A percentile compares a stretch with the other conserved stretches of the same genome.
These are phyloP conservation scores for Chenopodium suecicum DNA, from an alignment of 148 eudicot genomes.

Conservation along the genomic window DNA sequence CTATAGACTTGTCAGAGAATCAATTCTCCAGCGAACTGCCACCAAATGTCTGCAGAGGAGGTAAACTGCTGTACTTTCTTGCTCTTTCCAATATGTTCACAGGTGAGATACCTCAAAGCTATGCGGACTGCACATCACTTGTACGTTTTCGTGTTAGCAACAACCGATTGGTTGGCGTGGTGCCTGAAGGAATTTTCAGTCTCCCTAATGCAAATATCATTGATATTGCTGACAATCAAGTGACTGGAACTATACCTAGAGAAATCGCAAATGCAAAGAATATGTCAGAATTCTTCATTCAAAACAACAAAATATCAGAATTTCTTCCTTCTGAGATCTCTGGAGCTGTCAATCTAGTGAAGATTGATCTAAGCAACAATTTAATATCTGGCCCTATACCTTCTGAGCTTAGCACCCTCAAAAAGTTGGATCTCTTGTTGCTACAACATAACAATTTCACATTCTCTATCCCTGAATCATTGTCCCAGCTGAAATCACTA, in stretches of 20 bases:
- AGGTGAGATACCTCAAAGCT: slow-evolving; percentile 60
- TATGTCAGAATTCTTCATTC: slow-evolving; percentile 65
- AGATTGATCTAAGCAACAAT: slow-evolving; percentile 75
- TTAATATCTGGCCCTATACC: slow-evolving; percentile 71
- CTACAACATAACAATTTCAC: slow-evolving; percentile 65
- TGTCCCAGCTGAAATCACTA: slow-evolving; percentile 54
- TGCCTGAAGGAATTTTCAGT: slow-evolving; percentile 58
- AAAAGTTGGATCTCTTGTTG: slow-evolving; percentile 49
- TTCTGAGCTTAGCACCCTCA: slow-evolving; percentile 52
- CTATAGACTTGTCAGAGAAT: slow-evolving; percentile 72
- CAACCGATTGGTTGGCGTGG: slow-evolving; percentile 50
- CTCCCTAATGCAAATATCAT: slow-evolving; percentile 72
- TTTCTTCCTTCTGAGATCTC: slow-evolving; percentile 62
- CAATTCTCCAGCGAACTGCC: slow-evolving; percentile 59
- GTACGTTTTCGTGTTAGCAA: slow-evolving; percentile 68
- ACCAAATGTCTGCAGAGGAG: slow-evolving; percentile 50
- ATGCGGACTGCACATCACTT: slow-evolving; percentile 55
- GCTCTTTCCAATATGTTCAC: slow-evolving; percentile 55
- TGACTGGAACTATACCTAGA: slow-evolving; percentile 50
- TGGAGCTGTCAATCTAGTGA: slow-evolving; percentile 53
- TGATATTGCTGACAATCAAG: slow-evolving; percentile 58
- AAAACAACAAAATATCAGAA: slow-evolving; percentile 66
- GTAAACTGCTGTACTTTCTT: slow-evolving; percentile 59
- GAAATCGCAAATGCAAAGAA: slow-evolving; percentile 60
- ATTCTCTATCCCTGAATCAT: slow-evolving; percentile 64